Evolutionary conservation across 208 protist genomes (phyloP), one percentile per base, ranked within the genome.

Genomic region (Jaenimonas drosophilae): DNA sequence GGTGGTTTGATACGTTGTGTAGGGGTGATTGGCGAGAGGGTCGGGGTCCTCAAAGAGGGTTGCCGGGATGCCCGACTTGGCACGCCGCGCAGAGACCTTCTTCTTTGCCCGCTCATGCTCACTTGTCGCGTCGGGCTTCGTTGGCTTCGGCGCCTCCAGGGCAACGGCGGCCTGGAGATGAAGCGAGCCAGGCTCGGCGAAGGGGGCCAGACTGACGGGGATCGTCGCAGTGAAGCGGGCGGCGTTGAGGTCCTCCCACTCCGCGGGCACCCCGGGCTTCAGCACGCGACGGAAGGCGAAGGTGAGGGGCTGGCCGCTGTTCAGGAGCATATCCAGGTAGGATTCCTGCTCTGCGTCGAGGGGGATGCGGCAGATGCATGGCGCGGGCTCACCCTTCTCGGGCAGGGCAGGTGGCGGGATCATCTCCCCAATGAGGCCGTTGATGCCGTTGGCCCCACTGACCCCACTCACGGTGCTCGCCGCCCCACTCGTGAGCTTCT

Each of bases 221-320:
- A 88, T 75, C 26, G 52, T 52, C 6, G 75, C 78, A 44, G 70
- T 59, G 47, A 72, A 94, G 54, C 77, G 78, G 31, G 32, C 49
- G 19, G 83, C 78, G 50, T 86, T 83, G 25, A 69, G 33, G 59
- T 94, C 86, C 43, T 88, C 81, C 86, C 86, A 94, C 14, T 94
- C 81, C 1, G 67, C 34, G 29, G 81, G 79, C n/a, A 59, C 65
- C 31, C 59, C 59, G 24, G 62, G 57, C 36, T 64, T 66, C 49
- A 94, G 62, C 34, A 75, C 61, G 30, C 86, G 86, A 12, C 60
- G 49, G 38, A 94, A 55, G 9, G 41, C 51, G 54, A 90, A 36
- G 51, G 63, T 59, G 30, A 91, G 59, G 36, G 83, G 68, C 41
- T 56, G 44, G 5, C 65, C 65, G 2, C 31, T 25, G 30, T 69